Base-by-base conservation (phyloP, 1,139 yeast species). In the Taphrina pruni region DNA sequence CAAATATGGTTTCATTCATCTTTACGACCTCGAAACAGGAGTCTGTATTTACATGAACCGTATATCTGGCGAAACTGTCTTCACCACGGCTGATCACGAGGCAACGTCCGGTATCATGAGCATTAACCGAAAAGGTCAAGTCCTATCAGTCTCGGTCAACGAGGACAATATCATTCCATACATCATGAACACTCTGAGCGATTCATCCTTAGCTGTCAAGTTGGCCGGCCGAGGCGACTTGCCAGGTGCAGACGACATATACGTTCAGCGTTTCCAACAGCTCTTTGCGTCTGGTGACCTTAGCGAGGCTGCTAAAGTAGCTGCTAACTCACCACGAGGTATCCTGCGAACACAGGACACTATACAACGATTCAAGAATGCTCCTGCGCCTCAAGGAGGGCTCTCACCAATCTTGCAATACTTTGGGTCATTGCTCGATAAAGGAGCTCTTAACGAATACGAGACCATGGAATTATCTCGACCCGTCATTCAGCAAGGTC, bases 351-450 rank as follows among this genome's bases (percentile, higher is more conserved):
- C 97, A 61, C 96, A 90, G 72, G 96, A 90, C 73, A 94, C 99
- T 54, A 93, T 95, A 77, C 89, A 92, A 80, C 90, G 92, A 79
- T 87, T 95, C 82, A 94, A 94, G 81, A 87, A 87, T 76, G 84
- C 94, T 72, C 96, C 95, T 74, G 91, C 97, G n/a, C 89, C 91
- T 73, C 97, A 97, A 57, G 99, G 99, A 65, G 93, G 91, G 76
- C 90, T 92, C 62, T 90, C 97, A 61, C 99, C 99, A 68, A 89
- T 95, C 74, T 83, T 95, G 77, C 95, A 93, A 79, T 95, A 95
- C 79, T 91, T 95, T 78, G 89, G 96, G 55, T 91, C 95, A 72
- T 83, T 95, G 75, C 85, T 95, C 73, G 99, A 94, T 79, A 89
- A 91, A 80, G 98, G 98, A 52, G 86, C 96, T 66, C 84, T 95